Conservation (phyloP, 306 rosid genomes). For the Urtica urens region DNA sequence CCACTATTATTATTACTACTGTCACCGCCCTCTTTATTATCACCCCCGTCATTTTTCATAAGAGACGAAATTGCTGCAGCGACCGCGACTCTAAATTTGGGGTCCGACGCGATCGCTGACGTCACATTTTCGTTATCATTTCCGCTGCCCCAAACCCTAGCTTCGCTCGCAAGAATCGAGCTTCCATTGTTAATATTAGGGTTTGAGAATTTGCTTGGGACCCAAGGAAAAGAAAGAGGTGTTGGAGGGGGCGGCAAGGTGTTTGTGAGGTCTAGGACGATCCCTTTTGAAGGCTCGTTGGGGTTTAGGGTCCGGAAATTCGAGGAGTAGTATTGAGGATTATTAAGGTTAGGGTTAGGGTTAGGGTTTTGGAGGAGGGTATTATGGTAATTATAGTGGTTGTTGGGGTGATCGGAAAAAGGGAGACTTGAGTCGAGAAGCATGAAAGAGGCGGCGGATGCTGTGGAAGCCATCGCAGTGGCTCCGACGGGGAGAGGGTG, state of each 20-base stretch:
- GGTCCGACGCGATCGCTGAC: conserved; percentile 79
- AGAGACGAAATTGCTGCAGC: conserved; percentile 77
- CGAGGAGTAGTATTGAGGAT: conserved; percentile 15
- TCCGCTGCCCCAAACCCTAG: conserved; percentile 10
- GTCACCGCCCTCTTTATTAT: conserved; percentile 22
- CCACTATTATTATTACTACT: conserved; percentile 15
- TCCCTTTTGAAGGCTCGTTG: conserved; percentile 45
- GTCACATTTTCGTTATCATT: too few species aligned
- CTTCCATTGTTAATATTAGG: conserved; percentile 8
- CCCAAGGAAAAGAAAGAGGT: conserved; percentile 40
- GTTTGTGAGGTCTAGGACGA: conserved; percentile 55
- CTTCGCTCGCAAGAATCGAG: conserved; percentile 11
- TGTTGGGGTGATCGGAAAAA: conserved; percentile 13
- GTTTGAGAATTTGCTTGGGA: conserved; percentile 17
- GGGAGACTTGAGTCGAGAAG: conserved; percentile 46
- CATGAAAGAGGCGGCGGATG: conserved; percentile 56
- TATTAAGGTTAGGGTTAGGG: conserved; percentile 17
- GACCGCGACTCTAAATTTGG: conserved; percentile 78
- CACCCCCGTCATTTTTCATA: conserved; percentile 23
- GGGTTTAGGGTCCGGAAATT: conserved; percentile 29
- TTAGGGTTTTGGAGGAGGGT: neutral
- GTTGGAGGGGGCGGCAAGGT: conserved; percentile 7
- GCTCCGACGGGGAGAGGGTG: conserved; percentile 95
- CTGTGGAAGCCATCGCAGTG: conserved; percentile 83
- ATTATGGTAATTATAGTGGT: conserved; percentile 19